Evolutionary conservation across 2,329 filamentous ascomycete species (phyloP), one percentile per base, ranked within the genome.

Genomic region (Trichoderma harzianum): DNA sequence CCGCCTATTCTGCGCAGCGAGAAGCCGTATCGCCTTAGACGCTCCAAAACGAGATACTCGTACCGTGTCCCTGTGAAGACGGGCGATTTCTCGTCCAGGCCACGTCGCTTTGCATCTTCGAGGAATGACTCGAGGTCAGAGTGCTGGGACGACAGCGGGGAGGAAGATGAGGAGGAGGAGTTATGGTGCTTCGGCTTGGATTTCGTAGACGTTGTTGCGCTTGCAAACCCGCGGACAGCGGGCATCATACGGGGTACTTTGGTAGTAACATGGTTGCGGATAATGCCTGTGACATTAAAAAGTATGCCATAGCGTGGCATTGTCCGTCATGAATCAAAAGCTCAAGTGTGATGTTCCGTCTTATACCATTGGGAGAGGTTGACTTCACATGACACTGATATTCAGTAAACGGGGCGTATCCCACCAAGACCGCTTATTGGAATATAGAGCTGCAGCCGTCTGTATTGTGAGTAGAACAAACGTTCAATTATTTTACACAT

Each of bases 21-120:
- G 82, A 95, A 92, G 69, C 90, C 90, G 67, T 92, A 86, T 1
- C 82, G 81, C 3, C 85, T 77, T 0, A 95, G 85, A 1, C 87
- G 82, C 5, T 81, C 78, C 7, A 87, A 86, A 3, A 90, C 87
- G 0, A 84, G 89, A 82, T 95, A 95, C 80, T 96, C 93, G 82
- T 93, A 95, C 78, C 88, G 88, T 0, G 92, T 95, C 74, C 93
- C 93, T 55, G 90, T 83, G 78, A 90, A 95, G 58, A 89, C 85
- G 0, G 88, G 89, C 18, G 87, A 89, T 5, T 79, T 81, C 1
- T 83, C 79, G 74, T 88, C 85, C 26, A 94, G 84, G 1, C 85
- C 84, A 0, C 82, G 85, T 64, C 87, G 86, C 24, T 84, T 79
- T 6, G 90, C 90, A 79, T 94, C 90, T 30, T 85, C 82, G 32